Percentiles rank a stretch among this genome's conserved stretches.
These are phyloP conservation scores for Diaporthe citrichinensis DNA, from an alignment of 2,329 filamentous ascomycete species.

Conservation along the genomic window DNA sequence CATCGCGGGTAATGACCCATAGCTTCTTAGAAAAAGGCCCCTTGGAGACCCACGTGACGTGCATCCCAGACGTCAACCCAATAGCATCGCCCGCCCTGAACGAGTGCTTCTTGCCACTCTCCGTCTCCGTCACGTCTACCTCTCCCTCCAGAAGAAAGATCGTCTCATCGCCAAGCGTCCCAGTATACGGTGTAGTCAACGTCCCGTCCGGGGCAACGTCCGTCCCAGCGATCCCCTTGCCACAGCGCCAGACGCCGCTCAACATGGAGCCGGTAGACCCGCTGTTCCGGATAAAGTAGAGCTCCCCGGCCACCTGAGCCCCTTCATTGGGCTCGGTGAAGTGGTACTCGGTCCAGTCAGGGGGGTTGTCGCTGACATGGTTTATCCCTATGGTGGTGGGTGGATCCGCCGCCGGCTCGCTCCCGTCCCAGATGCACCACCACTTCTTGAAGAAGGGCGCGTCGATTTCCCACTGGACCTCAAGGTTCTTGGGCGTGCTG, in stretches of 20 bases:
- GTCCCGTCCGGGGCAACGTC: conserved; percentile 4
- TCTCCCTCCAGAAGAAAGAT: not conserved
- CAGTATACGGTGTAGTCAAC: not conserved
- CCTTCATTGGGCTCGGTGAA: conserved; percentile 9
- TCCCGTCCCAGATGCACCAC: conserved; percentile 34
- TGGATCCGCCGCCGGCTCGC: not conserved
- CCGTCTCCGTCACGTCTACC: not conserved
- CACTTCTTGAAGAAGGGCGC: conserved; percentile 38
- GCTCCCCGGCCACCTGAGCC: not conserved
- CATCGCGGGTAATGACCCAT: conserved; percentile 12
- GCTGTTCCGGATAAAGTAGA: conserved; percentile 4
- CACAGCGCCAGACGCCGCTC: conserved; percentile 28
- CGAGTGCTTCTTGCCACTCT: conserved; percentile 9
- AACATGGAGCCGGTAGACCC: conserved; percentile 25
- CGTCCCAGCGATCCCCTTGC: conserved; percentile 33
- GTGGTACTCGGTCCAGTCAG: not conserved
- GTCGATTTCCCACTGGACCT: conserved; percentile 34
- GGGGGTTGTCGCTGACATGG: not conserved
- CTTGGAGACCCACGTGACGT: conserved; percentile 32
- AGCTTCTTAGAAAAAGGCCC: conserved; percentile 34
- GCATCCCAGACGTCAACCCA: conserved; percentile 34
- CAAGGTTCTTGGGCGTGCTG: conserved; percentile 32
- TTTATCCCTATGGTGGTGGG: not conserved
- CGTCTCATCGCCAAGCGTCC: not conserved
- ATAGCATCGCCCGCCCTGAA: conserved; percentile 34